These are phyloP conservation scores for Trichothecium roseum DNA, from an alignment of 2,329 filamentous ascomycete genomes.

Conservation along the genomic window DNA sequence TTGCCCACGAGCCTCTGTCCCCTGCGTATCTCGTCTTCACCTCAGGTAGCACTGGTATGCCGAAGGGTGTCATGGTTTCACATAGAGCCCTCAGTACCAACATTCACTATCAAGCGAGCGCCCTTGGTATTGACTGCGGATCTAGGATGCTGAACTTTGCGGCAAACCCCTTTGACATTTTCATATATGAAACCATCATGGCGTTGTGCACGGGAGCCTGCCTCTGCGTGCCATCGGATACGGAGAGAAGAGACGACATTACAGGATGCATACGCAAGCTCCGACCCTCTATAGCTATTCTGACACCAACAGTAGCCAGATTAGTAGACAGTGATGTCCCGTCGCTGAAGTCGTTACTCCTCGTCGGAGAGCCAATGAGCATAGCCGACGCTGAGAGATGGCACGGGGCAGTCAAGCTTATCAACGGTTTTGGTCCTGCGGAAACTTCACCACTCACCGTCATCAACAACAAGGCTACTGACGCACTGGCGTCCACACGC, in stretches of 20 bases:
- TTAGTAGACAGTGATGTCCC: too few species aligned
- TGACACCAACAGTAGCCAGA: background rate
- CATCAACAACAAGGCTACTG: background rate
- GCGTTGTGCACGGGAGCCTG: constrained; percentile 25
- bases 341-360: background rate
- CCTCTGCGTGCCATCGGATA: background rate
- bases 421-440: background rate
- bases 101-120: background rate
- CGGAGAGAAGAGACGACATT: too few species aligned
- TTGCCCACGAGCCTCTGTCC: background rate
- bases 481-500: background rate
- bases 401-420: background rate
- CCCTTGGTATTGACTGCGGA: background rate
- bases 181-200: constrained; percentile 32
- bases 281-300: background rate
- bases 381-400: background rate
- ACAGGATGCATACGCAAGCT: background rate
- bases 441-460: too few species aligned
- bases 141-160: constrained; percentile 24
- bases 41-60: background rate
- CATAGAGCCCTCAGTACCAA: background rate
- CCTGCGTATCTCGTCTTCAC: too few species aligned
- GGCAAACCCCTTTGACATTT: constrained; percentile 36
- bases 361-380: background rate
- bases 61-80: background rate